Percentiles rank a stretch among this genome's conserved stretches.
Evolutionary conservation across 1,284 basidiomycete species (phyloP).

Genomic region (Rhodotorula sp.): DNA sequence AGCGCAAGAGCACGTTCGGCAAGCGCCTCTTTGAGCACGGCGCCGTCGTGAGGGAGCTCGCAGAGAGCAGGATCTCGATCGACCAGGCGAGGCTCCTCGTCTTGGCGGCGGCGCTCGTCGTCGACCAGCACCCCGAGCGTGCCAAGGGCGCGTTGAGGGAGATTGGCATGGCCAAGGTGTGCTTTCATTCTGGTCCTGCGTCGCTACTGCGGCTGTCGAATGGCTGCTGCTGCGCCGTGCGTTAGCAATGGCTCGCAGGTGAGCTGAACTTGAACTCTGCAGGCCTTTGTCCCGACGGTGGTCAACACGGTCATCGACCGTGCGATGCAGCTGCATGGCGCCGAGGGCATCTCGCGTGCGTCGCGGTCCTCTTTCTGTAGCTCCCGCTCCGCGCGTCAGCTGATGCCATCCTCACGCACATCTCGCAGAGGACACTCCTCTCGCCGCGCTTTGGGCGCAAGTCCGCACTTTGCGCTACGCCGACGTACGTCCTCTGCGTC

Average conservation of each 20-base stretch:
- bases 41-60: conserved; percentile 85
- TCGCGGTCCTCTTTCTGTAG: neutral
- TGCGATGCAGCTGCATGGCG: conserved; percentile 91
- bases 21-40: conserved; percentile 90
- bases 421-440: conserved; percentile 67
- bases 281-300: conserved; percentile 91
- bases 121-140: conserved; percentile 54
- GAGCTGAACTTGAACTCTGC: neutral
- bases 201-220: neutral
- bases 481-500: conserved; percentile 57
- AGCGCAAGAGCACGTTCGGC: conserved; percentile 86
- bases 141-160: conserved; percentile 96
- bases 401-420: neutral
- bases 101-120: conserved; percentile 75
- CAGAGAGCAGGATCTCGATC: conserved; percentile 87
- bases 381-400: neutral
- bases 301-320: conserved; percentile 85
- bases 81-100: conserved; percentile 84
- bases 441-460: conserved; percentile 76
- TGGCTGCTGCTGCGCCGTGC: too few species aligned
- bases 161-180: conserved; percentile 92
- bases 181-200: conserved; percentile 28
- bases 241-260: too few species aligned
- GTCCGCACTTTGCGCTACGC: conserved; percentile 85
- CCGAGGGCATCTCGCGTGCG: conserved; percentile 78